These are phyloP conservation scores for Peronospora farinosa DNA, from an alignment of 352 stramenopile genomes.

Conservation along the genomic window DNA sequence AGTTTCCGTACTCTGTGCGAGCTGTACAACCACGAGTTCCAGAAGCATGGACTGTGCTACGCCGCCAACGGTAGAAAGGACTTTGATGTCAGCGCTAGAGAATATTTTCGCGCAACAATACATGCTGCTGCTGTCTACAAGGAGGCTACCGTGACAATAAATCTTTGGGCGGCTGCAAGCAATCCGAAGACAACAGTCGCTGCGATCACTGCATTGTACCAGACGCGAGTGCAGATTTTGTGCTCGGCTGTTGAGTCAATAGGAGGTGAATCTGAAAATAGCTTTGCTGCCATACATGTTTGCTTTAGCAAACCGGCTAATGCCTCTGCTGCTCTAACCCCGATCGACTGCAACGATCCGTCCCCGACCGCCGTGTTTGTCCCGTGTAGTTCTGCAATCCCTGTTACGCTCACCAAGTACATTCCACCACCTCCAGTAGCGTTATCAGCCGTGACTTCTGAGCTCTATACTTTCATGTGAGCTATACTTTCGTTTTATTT, in stretches of 20 bases:
- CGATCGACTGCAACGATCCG: constrained; percentile 24
- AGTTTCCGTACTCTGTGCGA: constrained; percentile 51
- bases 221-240: constrained; percentile 31
- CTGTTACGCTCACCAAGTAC: constrained; percentile 24
- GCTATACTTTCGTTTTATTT: too few species aligned
- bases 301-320: constrained; percentile 33
- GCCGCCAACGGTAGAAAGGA: constrained; percentile 35
- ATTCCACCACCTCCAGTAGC: not conserved
- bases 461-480: too few species aligned
- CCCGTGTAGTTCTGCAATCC: constrained; percentile 17
- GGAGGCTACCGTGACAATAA: constrained; percentile 27
- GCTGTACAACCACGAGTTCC: constrained; percentile 85
- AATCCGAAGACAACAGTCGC: constrained; percentile 23
- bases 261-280: constrained; percentile 15
- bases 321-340: constrained; percentile 9
- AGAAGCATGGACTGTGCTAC: constrained; percentile 84
- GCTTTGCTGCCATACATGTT: constrained; percentile 33
- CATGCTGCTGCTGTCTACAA: constrained; percentile 15
- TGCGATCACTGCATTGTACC: constrained; percentile 32
- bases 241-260: constrained; percentile 26
- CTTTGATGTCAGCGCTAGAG: constrained; percentile 22
- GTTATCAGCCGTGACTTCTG: not conserved
- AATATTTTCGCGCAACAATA: constrained; percentile 34
- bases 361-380: constrained; percentile 20
- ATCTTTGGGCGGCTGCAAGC: constrained; percentile 22